Base-by-base conservation (phyloP, 2,329 filamentous ascomycete genomes). In the Verticillium zaregamsianum region DNA sequence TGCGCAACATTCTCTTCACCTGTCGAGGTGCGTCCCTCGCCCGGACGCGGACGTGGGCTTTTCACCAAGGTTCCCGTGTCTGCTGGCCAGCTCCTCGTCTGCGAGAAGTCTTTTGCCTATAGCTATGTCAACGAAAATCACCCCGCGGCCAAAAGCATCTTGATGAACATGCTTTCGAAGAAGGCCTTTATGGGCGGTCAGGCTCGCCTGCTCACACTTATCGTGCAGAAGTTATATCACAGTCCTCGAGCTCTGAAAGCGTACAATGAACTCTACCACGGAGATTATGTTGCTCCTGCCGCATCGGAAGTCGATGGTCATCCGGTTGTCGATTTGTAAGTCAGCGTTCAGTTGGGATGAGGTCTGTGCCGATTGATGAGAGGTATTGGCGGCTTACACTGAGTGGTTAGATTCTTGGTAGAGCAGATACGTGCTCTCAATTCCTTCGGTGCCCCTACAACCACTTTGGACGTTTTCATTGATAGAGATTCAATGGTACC, bases 51-150 rank as follows among this genome's bases (percentile, higher is more conserved):
- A 2, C 74, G 76, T 2, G 84, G 84, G 0, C 69, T 86, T 0
- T 87, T 86, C 66, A 81, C 79, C 0, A 82, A 77, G 0, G 69
- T 72, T 23, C 66, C 72, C 0, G 79, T 86, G 2, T 72, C 74
- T 40, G 76, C 79, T 0, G 83, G 83, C 0, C 79, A 85, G 3
- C 71, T 86, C 2, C 68, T 87, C 0, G 66, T 86, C 1, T 86
- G 82, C 56, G 84, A 86, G 63, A 87, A 86, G 63, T 82, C 83
- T 0, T 84, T 86, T 65, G 69, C 69, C 0, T 76, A 83, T 66
- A 72, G 64, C 23, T 78, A 72, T 39, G 56, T 14, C 4, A 72
- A 63, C 37, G 69, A 66, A 3, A 65, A 67, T 9, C 66, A 63
- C 8, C 58, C 40, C 8, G 64, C 61, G 6, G 69, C 67, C 3